These are phyloP conservation scores for Naganishia randhawae DNA, from an alignment of 768 basidiomycete genomes.

Conservation along the genomic window DNA sequence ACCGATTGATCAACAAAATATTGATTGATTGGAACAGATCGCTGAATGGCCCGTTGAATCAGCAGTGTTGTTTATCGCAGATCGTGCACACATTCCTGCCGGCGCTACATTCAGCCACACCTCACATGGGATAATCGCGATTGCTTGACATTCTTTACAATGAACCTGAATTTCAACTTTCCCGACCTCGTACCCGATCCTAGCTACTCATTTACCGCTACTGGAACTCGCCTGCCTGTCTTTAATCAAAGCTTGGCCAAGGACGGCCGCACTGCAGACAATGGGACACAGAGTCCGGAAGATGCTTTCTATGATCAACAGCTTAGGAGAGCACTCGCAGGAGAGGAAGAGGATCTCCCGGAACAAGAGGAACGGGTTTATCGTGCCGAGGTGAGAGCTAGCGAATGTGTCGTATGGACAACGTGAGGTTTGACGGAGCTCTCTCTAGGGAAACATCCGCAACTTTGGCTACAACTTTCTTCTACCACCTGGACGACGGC, in stretches of 20 bases:
- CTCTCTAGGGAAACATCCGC: conserved; percentile 14
- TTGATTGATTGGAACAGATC: too few species aligned
- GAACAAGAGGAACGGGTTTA: conserved; percentile 27
- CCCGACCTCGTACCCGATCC: conserved; percentile 18
- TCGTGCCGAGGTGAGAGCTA: conserved; percentile 21
- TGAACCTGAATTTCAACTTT: conserved; percentile 10
- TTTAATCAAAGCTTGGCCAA: neutral
- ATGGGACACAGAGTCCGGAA: too few species aligned
- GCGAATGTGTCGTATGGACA: neutral
- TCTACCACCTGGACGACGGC: conserved; percentile 18
- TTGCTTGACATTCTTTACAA: neutral
- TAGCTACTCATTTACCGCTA: neutral
- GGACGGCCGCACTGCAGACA: neutral
- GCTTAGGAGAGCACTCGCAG: conserved; percentile 3
- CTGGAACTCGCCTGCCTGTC: neutral
- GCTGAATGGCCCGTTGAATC: neutral
- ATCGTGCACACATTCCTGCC: too few species aligned
- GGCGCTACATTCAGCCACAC: too few species aligned
- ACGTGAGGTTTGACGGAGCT: neutral
- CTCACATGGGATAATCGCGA: too few species aligned
- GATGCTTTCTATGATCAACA: neutral
- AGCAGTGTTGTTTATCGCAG: too few species aligned
- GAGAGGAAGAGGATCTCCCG: conserved; percentile 6
- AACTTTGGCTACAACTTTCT: conserved; percentile 18
- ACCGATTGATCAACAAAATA: too few species aligned